Percentiles rank a stretch among this genome's conserved stretches.
Evolutionary conservation across 306 rosid genomes (phyloP).

Genomic region (Prunus davidiana): DNA sequence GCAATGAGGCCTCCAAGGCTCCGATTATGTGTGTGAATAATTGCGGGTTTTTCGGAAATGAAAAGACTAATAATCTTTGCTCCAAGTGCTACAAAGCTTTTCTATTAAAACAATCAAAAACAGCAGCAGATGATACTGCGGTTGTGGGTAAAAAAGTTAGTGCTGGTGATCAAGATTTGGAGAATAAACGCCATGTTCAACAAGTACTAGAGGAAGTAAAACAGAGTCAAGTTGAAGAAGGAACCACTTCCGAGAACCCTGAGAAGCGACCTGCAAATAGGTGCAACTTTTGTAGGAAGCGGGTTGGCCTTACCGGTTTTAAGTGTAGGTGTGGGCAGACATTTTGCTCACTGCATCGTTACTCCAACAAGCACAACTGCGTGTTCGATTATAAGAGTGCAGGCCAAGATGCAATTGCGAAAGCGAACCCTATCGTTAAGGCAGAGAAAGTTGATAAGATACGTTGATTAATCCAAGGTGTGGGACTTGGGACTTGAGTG

Average conservation of each 20-base stretch:
- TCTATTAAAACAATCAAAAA: constrained; percentile 7
- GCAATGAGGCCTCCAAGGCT: constrained; percentile 11
- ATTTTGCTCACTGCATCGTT: constrained; percentile 29
- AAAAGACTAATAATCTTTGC: constrained; percentile 18
- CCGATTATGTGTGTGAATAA: constrained; percentile 21
- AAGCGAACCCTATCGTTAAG: constrained; percentile 24
- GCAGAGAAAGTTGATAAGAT: constrained; percentile 28
- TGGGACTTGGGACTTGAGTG: background rate
- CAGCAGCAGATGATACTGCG: background rate
- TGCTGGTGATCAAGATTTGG: constrained; percentile 2
- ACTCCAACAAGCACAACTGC: constrained; percentile 24
- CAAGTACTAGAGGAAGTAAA: constrained; percentile 10
- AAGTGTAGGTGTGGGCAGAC: constrained; percentile 20
- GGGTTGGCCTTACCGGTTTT: constrained; percentile 21
- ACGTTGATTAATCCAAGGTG: background rate
- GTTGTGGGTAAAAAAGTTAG: background rate
- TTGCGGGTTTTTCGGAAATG: constrained; percentile 21
- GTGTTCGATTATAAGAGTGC: constrained; percentile 17
- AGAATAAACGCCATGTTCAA: background rate
- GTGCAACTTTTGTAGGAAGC: constrained; percentile 20
- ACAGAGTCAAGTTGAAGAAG: constrained; percentile 18
- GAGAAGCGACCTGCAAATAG: constrained; percentile 14
- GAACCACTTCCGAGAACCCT: constrained; percentile 9
- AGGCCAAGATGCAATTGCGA: constrained; percentile 19
- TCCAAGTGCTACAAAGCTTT: constrained; percentile 24